Conservation (phyloP, 345 rosid genomes). For the Euphorbia tirucalli region DNA sequence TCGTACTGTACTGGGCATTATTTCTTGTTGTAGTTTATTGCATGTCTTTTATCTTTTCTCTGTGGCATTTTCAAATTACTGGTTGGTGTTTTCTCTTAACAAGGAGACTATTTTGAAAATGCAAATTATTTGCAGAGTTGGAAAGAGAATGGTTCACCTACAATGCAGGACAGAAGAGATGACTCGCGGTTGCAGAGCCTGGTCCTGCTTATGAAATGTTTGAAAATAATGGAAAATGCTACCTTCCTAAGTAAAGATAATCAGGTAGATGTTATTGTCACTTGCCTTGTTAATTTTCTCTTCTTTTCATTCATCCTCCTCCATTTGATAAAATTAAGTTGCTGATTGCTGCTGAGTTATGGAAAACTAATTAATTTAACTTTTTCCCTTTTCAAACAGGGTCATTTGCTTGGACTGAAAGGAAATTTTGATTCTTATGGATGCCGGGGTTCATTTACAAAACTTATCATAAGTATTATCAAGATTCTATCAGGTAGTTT, state of each 20-base stretch:
- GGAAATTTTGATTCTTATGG: slow-evolving; percentile 44
- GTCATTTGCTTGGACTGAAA: slow-evolving; percentile 80
- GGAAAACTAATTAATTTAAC: slow-evolving; percentile 4
- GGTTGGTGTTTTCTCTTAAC: neutral
- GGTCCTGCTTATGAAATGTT: slow-evolving; percentile 65
- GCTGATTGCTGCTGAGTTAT: slow-evolving; percentile 14
- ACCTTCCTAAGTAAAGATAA: slow-evolving; percentile 82
- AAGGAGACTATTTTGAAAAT: slow-evolving; percentile 8
- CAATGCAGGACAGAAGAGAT: slow-evolving; percentile 40
- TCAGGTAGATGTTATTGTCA: slow-evolving; percentile 50
- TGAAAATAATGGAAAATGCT: slow-evolving; percentile 97
- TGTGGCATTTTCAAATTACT: neutral
- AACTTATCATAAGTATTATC: slow-evolving; percentile 53
- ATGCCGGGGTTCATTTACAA: slow-evolving; percentile 46
- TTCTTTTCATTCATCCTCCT: neutral
- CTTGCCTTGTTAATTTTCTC: slow-evolving; percentile 17
- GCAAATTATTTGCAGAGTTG: slow-evolving; percentile 44
- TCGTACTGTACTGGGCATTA: too few species aligned
- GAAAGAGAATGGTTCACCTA: slow-evolving; percentile 32
- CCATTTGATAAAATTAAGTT: neutral
- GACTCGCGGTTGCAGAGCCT: slow-evolving; percentile 43
- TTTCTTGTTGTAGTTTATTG: neutral
- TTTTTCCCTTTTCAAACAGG: slow-evolving; percentile 36
- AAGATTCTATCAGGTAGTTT: slow-evolving; percentile 76
- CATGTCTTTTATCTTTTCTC: neutral